Evolutionary conservation across 495 filamentous ascomycete species (phyloP).

Genomic region (Penicillium daleae): DNA sequence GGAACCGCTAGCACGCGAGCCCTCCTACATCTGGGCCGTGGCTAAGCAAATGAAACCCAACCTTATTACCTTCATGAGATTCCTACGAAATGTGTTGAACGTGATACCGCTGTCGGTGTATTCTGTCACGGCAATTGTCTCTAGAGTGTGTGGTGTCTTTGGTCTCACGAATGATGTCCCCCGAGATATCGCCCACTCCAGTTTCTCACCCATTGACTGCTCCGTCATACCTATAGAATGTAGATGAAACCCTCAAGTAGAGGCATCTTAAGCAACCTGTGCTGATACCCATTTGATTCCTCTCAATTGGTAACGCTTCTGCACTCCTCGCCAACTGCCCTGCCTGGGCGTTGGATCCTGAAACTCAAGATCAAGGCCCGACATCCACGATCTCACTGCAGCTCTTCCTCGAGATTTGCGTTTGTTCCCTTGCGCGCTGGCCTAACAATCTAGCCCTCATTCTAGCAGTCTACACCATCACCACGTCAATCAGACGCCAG

Average conservation of each 20-base stretch:
- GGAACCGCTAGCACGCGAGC: constrained; percentile 37
- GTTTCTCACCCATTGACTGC: not conserved
- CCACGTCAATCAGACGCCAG: constrained; percentile 2
- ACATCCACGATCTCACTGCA: not conserved
- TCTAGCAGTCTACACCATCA: not conserved
- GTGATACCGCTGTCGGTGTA: not conserved
- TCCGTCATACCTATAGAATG: not conserved
- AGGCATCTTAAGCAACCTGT: not conserved
- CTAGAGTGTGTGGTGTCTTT: not conserved
- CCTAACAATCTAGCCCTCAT: not conserved
- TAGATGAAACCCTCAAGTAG: not conserved
- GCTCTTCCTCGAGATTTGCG: not conserved
- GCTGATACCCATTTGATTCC: not conserved
- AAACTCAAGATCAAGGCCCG: not conserved
- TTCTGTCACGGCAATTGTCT: not conserved
- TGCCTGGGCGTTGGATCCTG: not conserved
- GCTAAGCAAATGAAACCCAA: constrained; percentile 41
- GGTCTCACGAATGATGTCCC: not conserved
- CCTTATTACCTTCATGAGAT: constrained; percentile 41
- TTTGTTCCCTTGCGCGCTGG: not conserved
- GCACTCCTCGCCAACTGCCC: not conserved
- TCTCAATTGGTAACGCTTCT: not conserved
- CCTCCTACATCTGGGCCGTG: constrained; percentile 24
- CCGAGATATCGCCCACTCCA: not conserved
- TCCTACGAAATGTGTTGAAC: constrained; percentile 27